Evolutionary conservation across 2,329 filamentous ascomycete species (phyloP).

Genomic region (Cladorrhinum sp.): DNA sequence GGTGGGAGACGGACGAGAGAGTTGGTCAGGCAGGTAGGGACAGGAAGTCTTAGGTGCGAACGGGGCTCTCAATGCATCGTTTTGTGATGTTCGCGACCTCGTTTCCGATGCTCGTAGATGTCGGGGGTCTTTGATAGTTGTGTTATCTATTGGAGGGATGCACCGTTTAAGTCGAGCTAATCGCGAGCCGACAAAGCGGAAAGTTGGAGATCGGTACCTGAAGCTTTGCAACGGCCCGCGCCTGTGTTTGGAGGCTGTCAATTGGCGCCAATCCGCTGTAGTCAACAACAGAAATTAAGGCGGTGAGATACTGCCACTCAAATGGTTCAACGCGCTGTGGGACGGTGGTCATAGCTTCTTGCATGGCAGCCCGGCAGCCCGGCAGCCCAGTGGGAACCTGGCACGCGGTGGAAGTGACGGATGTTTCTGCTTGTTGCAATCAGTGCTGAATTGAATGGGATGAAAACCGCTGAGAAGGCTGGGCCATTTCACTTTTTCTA

Average conservation of each 20-base stretch:
- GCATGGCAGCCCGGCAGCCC: too few relatives aligned
- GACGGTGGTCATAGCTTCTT: conserved; percentile 25
- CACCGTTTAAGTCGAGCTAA: too few relatives aligned
- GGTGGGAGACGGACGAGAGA: background rate
- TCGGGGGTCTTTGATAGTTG: background rate
- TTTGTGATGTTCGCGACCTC: conserved; percentile 1
- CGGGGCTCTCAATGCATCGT: conserved; percentile 18
- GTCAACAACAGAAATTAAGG: conserved; percentile 28
- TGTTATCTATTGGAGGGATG: background rate
- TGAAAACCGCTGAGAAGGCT: too few relatives aligned
- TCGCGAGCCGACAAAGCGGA: background rate
- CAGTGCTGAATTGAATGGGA: background rate
- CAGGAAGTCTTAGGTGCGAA: background rate
- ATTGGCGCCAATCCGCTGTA: conserved; percentile 23
- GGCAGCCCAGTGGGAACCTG: background rate
- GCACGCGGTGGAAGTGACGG: too few relatives aligned
- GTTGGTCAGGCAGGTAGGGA: background rate
- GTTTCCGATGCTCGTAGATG: conserved; percentile 1
- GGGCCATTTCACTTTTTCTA: too few relatives aligned
- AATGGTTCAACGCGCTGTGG: background rate
- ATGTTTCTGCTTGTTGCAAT: too few relatives aligned
- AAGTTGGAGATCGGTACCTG: conserved; percentile 11
- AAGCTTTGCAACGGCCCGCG: conserved; percentile 24
- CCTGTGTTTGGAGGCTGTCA: conserved; percentile 15
- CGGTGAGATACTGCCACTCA: conserved; percentile 27